Conservation (phyloP, 495 filamentous ascomycete species). For the Hypoxylon trugodes region DNA sequence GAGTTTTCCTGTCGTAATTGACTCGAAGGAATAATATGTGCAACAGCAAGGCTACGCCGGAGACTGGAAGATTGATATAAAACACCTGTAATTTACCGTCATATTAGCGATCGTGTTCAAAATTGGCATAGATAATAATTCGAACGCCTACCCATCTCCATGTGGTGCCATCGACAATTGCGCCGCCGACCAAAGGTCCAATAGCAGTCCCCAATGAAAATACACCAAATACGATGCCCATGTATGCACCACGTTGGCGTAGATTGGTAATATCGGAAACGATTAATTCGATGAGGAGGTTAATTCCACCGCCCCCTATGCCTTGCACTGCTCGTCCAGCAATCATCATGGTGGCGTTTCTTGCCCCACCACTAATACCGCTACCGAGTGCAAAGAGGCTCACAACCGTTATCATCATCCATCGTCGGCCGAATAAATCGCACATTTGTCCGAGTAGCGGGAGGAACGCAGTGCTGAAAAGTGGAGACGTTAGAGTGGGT, state of each 20-base stretch:
- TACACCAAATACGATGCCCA: constrained; percentile 59
- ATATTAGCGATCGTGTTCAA: too few relatives aligned
- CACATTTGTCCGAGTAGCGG: constrained; percentile 43
- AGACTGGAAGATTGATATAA: constrained; percentile 24
- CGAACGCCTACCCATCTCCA: too few relatives aligned
- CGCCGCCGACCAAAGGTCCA: constrained; percentile 74
- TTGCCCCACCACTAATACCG: constrained; percentile 49
- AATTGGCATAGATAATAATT: too few relatives aligned
- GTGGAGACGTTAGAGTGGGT: too few relatives aligned
- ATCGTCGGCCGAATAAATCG: constrained; percentile 55
- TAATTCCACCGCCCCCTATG: constrained; percentile 75
- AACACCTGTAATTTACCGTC: too few relatives aligned
- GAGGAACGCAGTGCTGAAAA: constrained; percentile 43
- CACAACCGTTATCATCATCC: constrained; percentile 44
- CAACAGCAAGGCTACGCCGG: neutral
- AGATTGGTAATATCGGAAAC: constrained; percentile 75
- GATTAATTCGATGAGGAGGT: constrained; percentile 75
- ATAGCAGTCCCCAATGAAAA: constrained; percentile 72
- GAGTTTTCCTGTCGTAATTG: constrained; percentile 6
- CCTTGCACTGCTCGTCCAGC: constrained; percentile 78
- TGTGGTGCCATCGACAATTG: constrained; percentile 62
- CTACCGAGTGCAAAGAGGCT: constrained; percentile 53
- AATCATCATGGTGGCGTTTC: constrained; percentile 64
- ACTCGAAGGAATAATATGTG: constrained; percentile 8
- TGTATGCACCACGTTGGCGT: constrained; percentile 64